Evolutionary conservation across 345 rosid species (phyloP), one percentile per base, ranked within the genome.

Genomic region (Arabis alpina): DNA sequence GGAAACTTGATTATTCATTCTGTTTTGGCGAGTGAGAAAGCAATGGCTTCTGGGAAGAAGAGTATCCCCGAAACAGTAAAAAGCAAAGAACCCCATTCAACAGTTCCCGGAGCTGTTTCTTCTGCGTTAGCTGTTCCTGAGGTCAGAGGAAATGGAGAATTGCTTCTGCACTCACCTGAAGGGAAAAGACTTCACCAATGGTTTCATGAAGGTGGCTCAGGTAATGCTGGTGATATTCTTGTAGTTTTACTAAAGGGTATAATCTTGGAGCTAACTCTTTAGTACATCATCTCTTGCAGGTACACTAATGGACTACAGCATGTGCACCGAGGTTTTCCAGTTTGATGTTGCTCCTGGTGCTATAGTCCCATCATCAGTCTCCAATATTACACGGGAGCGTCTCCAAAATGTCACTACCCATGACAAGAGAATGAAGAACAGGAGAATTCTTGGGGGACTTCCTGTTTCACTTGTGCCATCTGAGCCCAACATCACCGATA

Each of bases 151-250:
- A 79, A 68, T 55, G 75, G 80, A 54, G 86, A 68, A 48, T 66
- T 80, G 44, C 87, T 81, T 58, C 69, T 88, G 66, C 66, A 86
- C 45, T 67, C 88, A 63, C 73, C 90, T 3, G 86, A 88, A 62
- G 89, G 99, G 55, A 89, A 81, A 70, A 55, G 41, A 49, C 85
- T 88, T 80, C 96, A 94, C 67, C 90, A 95, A 80, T 92, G 99
- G 99, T 95, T 95, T 80, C 91, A 80, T 50, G 98, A 92, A 85
- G 99, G 98, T 51, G 84, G 88, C 59, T 86, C 99, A 78, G 99
- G 98, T 95, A 84, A 75, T 45, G 15, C 2, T 50, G 6, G 32
- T 41, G 40, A 45, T 47, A 60, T 55, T 23, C 27, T 8, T 48
- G 50, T 16, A 28, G 41, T 32, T 64, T 0, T 24, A 47, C 40